Percentiles rank a stretch among this genome's conserved stretches.
phyloP scores from a whole-genome alignment of 2,329 filamentous ascomycete genomes.

The Phialophora macrospora region DNA sequence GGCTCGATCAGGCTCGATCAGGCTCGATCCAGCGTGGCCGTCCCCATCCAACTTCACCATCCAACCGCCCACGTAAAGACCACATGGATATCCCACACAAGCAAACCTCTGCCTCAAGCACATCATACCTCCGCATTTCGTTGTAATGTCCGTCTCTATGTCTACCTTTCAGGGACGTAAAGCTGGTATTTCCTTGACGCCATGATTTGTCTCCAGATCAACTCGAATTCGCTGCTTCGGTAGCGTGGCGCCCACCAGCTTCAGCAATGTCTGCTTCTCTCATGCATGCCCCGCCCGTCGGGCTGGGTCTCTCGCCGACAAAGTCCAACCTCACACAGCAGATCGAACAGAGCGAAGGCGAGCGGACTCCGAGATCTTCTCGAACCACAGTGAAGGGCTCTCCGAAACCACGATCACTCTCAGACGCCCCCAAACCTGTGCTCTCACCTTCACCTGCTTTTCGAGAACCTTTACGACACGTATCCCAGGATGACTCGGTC shows the following conservation, averaged over 20 bases:
- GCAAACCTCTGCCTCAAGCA: neutral
- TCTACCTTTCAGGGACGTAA: neutral
- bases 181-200: neutral
- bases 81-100: neutral
- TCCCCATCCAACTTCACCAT: neutral
- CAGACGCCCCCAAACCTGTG: constrained; percentile 65
- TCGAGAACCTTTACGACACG: constrained; percentile 57
- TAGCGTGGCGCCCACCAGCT: constrained; percentile 5
- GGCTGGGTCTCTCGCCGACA: constrained; percentile 26
- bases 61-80: neutral
- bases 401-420: constrained; percentile 67
- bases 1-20: no score
- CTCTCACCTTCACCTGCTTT: constrained; percentile 65
- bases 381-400: constrained; percentile 36
- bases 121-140: neutral
- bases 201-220: neutral
- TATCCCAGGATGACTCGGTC: constrained; percentile 69
- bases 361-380: constrained; percentile 34
- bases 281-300: constrained; percentile 29
- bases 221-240: constrained; percentile 4
- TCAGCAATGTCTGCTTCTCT: constrained; percentile 35
- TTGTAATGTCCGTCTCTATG: neutral
- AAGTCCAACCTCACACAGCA: constrained; percentile 37
- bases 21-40: no score
- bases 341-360: constrained; percentile 36